These are phyloP conservation scores for Coemansia sp. DNA, from an alignment of 192 early-diverging fungal genomes.

Conservation along the genomic window DNA sequence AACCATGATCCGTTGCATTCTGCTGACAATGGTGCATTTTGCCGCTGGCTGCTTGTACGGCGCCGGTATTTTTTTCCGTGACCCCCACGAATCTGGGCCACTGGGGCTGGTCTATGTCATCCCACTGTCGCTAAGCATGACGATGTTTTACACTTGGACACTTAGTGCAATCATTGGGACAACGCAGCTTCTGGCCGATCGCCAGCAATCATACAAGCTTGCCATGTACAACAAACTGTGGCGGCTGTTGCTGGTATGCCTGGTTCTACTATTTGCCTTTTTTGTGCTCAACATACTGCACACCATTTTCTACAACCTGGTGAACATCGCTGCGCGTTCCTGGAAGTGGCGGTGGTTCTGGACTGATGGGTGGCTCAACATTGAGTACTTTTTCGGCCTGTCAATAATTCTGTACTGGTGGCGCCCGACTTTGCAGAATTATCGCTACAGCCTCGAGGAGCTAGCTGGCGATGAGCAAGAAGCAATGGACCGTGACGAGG, in stretches of 20 bases:
- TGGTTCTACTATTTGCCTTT: slow-evolving; percentile 66
- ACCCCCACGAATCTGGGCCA: slow-evolving; percentile 59
- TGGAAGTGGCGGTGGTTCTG: slow-evolving; percentile 90
- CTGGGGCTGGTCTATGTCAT: slow-evolving; percentile 75
- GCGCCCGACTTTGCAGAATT: slow-evolving; percentile 89
- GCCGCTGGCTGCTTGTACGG: slow-evolving; percentile 84
- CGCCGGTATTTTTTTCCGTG: slow-evolving; percentile 69
- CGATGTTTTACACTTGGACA: slow-evolving; percentile 92
- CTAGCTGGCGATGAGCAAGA: slow-evolving; percentile 68
- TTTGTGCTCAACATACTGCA: slow-evolving; percentile 81
- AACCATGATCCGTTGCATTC: slow-evolving; percentile 82
- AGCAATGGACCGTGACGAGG: slow-evolving; percentile 59
- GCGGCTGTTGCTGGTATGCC: slow-evolving; percentile 71
- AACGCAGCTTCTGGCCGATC: slow-evolving; percentile 66
- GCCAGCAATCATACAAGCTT: slow-evolving; percentile 85
- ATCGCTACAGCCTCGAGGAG: slow-evolving; percentile 86
- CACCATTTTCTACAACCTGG: slow-evolving; percentile 60
- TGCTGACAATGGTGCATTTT: slow-evolving; percentile 77
- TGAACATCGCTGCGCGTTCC: slow-evolving; percentile 64
- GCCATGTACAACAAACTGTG: slow-evolving; percentile 85
- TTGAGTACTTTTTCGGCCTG: slow-evolving; percentile 80
- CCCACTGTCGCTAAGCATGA: slow-evolving; percentile 86
- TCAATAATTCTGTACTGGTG: slow-evolving; percentile 79
- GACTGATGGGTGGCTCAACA: slow-evolving; percentile 87
- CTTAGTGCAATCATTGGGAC: slow-evolving; percentile 77